Evolutionary conservation across 2,329 filamentous ascomycete species (phyloP), one percentile per base, ranked within the genome.

Genomic region (Rhynchosporium agropyri): DNA sequence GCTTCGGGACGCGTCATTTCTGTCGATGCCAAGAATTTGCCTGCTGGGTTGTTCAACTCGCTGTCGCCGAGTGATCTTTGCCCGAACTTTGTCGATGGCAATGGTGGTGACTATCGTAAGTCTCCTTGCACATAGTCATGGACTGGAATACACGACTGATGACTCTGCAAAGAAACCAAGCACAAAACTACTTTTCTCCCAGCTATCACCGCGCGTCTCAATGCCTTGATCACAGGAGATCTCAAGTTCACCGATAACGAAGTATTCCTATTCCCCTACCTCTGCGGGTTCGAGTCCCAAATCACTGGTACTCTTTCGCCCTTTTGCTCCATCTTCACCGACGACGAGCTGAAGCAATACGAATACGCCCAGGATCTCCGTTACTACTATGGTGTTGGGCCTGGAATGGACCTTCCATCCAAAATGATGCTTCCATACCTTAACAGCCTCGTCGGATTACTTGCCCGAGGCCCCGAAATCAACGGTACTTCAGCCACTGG

Each of bases 211-310:
- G 74, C 78, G 29, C 81, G 86, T 3, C 75, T 89, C 53, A 83
- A 87, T 67, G 64, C 74, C 5, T 71, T 84, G 40, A 79, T 88
- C 38, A 69, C 74, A 0, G 85, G 86, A 1, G 77, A 80, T 45
- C 79, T 89, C 40, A 81, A 80, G 0, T 78, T 89, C 40, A 80
- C 78, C 0, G 75, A 80, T 38, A 75, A 74, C 1, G 84, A 89
- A 62, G 77, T 87, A 48, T 77, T 76, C 7, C 80, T 82, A 50
- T 85, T 90, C 56, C 86, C 86, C 0, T 89, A 90, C 68, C 78
- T 89, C n/a, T 91, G 88, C 68, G 88, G 86, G 3, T 90, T 88
- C 63, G 88, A 91, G 69, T 85, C 82, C 3, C 87, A 90, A 69
- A 89, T 90, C 66, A 84, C 79, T 0, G 87, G 87, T 1, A 76